Conservation (phyloP, 2,329 filamentous ascomycete species). For the Emmonsiellopsis sp. region DNA sequence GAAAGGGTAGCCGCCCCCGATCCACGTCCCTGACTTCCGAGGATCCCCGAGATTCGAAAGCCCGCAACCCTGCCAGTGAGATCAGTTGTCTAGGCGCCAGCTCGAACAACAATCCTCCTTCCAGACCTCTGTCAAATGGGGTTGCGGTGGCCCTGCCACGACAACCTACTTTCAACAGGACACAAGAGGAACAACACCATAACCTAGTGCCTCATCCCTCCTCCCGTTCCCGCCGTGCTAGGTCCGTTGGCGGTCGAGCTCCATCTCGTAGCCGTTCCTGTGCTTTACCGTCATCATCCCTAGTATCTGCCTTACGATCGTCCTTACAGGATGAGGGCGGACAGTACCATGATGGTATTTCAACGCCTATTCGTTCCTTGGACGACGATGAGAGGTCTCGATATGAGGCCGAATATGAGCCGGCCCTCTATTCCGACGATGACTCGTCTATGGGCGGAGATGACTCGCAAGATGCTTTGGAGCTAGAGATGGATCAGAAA, state of each 20-base stretch:
- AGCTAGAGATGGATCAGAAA: slow-evolving; percentile 70
- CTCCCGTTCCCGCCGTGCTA: too few species aligned
- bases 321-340: too few species aligned
- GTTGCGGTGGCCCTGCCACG: slow-evolving; percentile 10
- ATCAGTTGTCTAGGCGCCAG: neutral
- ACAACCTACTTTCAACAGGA: slow-evolving; percentile 21
- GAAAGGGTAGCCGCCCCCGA: slow-evolving; percentile 27
- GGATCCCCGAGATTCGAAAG: neutral
- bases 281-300: too few species aligned
- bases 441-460: slow-evolving; percentile 7
- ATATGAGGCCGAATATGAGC: neutral
- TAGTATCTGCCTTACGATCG: too few species aligned
- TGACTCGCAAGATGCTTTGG: slow-evolving; percentile 39
- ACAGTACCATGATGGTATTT: slow-evolving; percentile 19
- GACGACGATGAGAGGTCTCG: neutral
- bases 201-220: slow-evolving; percentile 19
- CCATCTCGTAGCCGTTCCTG: too few species aligned
- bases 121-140: slow-evolving; percentile 9
- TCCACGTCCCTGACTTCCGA: slow-evolving; percentile 15
- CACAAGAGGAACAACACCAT: slow-evolving; percentile 31
- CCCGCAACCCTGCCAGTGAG: slow-evolving; percentile 8
- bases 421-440: slow-evolving; percentile 6
- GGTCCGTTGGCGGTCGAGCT: too few species aligned
- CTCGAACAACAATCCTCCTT: slow-evolving; percentile 10
- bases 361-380: slow-evolving; percentile 15